phyloP scores from a whole-genome alignment of 805 yeast species.

The Barnettozyma californica region DNA sequence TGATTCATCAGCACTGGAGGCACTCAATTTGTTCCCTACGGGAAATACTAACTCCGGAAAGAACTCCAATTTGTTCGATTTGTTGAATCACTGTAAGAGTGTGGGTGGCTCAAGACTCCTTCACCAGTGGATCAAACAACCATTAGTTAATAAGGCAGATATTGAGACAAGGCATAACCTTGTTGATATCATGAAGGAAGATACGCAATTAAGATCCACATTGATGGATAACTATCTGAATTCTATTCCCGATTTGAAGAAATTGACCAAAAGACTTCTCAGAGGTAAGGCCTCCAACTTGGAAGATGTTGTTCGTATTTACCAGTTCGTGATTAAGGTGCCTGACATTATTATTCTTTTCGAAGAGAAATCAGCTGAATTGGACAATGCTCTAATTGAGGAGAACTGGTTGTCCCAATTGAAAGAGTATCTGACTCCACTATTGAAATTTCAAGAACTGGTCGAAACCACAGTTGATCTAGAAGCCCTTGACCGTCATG shows the following conservation, averaged over 20 bases:
- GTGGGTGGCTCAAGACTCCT: slow-evolving; percentile 83
- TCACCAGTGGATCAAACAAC: slow-evolving; percentile 95
- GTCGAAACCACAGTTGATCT: slow-evolving; percentile 92
- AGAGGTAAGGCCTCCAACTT: slow-evolving; percentile 48
- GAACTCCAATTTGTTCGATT: slow-evolving; percentile 67
- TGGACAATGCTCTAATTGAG: slow-evolving; percentile 33
- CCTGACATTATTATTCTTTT: slow-evolving; percentile 63
- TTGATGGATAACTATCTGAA: slow-evolving; percentile 63
- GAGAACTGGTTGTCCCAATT: slow-evolving; percentile 58
- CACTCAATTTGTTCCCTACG: slow-evolving; percentile 77
- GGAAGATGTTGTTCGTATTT: slow-evolving; percentile 86
- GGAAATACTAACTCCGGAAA: slow-evolving; percentile 30
- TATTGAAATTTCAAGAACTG: slow-evolving; percentile 70
- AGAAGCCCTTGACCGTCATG: slow-evolving; percentile 73
- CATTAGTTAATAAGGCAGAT: slow-evolving; percentile 58
- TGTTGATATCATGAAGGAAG: slow-evolving; percentile 70
- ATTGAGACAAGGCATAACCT: slow-evolving; percentile 67
- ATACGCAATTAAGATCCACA: slow-evolving; percentile 58
- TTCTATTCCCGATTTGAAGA: slow-evolving; percentile 77
- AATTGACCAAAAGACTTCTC: slow-evolving; percentile 64
- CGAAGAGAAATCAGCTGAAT: slow-evolving; percentile 32
- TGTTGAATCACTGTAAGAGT: slow-evolving; percentile 84
- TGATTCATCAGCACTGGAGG: slow-evolving; percentile 85
- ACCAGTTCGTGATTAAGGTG: slow-evolving; percentile 67
- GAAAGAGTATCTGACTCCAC: slow-evolving; percentile 39